Evolutionary conservation across 176 grass and related monocot species (phyloP), one percentile per base, ranked within the genome.

Genomic region (Aegilops tauschii): DNA sequence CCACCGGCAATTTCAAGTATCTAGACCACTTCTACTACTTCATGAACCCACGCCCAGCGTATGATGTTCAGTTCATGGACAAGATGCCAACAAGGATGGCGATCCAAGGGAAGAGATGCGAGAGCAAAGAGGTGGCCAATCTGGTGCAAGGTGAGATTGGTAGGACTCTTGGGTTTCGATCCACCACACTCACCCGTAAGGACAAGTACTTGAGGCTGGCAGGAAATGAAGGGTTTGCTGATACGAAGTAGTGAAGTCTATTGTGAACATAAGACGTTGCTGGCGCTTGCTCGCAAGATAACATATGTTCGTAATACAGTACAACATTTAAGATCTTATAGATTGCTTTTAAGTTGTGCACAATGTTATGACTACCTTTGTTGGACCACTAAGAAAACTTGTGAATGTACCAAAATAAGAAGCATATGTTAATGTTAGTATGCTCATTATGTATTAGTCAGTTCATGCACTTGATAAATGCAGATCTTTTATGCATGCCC

Each of bases 1-100:
- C 91, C 32, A 93, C 91, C 0, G 83, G 88, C 29, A 71, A 66
- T 25, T 86, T 45, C 82, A 95, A 98, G 81, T 92, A 69, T 25
- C 50, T 94, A 36, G 93, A 98, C 78, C 90, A 89, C 52, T 82
- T 98, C 52, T 98, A 95, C 90, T 95, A 86, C 87, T 77, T 94
- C 85, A 90, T 94, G 92, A 98, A 98, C 84, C 96, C 93, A 0
- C 77, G 65, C 29, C 93, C 96, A 0, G 77, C 73, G 0, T 98
- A 98, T 4, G 64, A 71, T 9, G 32, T 94, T 4, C 49, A 94
- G 84, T 95, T 98, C 83, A 88, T 95, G 83, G 74, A 64, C 31
- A 90, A 80, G 81, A 87, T 94, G 42, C 25, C 66, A 4, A 95
- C 91, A 12, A 65, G 54, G 35, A 18, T 85, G 67, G 27, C 59